phyloP scores from a whole-genome alignment of 371 early-diverging fungal species.

The Coemansia sp. region DNA sequence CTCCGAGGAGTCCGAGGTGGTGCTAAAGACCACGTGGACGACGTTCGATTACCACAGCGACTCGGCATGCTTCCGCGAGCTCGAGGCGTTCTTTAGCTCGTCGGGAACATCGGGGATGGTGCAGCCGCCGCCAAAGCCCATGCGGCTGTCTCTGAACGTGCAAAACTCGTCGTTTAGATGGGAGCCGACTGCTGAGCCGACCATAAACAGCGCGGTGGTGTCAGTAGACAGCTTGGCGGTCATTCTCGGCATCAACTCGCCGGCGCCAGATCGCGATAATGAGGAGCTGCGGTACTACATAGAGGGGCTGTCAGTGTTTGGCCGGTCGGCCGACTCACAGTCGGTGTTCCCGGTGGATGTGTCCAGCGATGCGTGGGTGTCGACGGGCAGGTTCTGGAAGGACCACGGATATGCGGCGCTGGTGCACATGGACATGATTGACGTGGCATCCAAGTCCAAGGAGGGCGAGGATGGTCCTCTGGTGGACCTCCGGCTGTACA shows the following conservation, averaged over 20 bases:
- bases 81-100: conserved; percentile 47
- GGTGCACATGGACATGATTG: conserved; percentile 48
- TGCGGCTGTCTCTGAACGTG: conserved; percentile 45
- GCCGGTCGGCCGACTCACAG: conserved; percentile 33
- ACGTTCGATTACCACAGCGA: conserved; percentile 41
- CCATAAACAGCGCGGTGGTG: conserved; percentile 33
- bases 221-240: conserved; percentile 45
- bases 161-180: conserved; percentile 47
- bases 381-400: conserved; percentile 48
- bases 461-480: conserved; percentile 48
- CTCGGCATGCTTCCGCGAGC: conserved; percentile 42
- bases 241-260: conserved; percentile 44
- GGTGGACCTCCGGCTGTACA: conserved; percentile 61
- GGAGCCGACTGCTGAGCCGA: conserved; percentile 24
- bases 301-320: conserved; percentile 42
- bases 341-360: conserved; percentile 22
- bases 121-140: conserved; percentile 50
- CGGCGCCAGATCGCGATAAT: conserved; percentile 36
- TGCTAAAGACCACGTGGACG: conserved; percentile 46
- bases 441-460: conserved; percentile 31
- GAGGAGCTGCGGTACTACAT: conserved; percentile 49
- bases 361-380: conserved; percentile 47
- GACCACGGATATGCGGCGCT: conserved; percentile 43
- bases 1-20: conserved; percentile 42
- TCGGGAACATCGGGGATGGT: conserved; percentile 47